Evolutionary conservation across 768 basidiomycete genomes (phyloP).

Genomic region (Pleurotus platypus): DNA sequence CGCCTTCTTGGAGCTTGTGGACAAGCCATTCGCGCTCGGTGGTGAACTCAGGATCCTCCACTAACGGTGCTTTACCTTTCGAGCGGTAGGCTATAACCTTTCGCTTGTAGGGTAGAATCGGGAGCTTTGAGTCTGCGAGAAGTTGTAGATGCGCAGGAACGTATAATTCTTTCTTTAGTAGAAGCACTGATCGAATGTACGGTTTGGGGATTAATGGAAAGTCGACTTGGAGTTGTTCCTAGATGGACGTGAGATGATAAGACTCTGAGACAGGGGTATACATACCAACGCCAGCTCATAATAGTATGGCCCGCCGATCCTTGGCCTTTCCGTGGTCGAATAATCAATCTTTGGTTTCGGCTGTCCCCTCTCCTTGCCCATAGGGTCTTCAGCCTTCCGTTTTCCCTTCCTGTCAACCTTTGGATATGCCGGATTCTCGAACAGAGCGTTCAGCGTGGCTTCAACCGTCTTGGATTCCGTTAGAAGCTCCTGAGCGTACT

Average conservation of each 20-base stretch:
- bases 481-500: constrained; percentile 48
- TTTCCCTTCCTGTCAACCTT: constrained; percentile 38
- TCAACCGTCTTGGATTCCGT: constrained; percentile 45
- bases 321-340: constrained; percentile 39
- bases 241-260: constrained; percentile 5
- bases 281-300: constrained; percentile 48
- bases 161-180: constrained; percentile 44
- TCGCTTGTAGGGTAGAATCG: constrained; percentile 30
- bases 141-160: constrained; percentile 63
- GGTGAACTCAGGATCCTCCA: constrained; percentile 43
- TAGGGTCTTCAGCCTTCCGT: constrained; percentile 28
- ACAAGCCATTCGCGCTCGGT: constrained; percentile 47
- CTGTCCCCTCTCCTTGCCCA: constrained; percentile 17
- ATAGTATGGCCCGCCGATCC: constrained; percentile 43
- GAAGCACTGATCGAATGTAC: constrained; percentile 46
- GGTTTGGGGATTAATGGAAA: constrained; percentile 57
- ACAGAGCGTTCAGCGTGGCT: constrained; percentile 52
- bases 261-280: constrained; percentile 10
- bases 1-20: constrained; percentile 32
- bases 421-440: constrained; percentile 63
- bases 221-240: constrained; percentile 52
- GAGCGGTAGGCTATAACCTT: constrained; percentile 29
- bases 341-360: constrained; percentile 53
- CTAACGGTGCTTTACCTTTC: constrained; percentile 38
- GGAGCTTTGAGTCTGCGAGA: constrained; percentile 27